Conservation (phyloP, 768 basidiomycete species). For the Kwoniella shandongensis region DNA sequence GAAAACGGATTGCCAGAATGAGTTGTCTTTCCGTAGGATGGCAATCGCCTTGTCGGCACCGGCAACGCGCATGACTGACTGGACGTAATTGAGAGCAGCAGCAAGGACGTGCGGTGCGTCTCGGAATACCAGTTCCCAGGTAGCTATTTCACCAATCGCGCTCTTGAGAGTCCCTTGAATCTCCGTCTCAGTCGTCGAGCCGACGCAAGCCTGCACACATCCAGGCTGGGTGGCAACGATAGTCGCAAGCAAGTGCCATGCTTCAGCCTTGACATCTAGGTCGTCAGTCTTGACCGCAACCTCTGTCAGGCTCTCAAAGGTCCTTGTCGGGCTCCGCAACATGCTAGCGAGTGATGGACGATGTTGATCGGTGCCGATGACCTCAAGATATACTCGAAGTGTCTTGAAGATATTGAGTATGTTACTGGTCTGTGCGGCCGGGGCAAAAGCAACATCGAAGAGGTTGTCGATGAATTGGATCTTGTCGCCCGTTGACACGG, state of each 20-base stretch:
- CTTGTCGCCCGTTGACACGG: constrained; percentile 16
- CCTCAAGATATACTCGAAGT: constrained; percentile 32
- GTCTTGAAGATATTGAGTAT: constrained; percentile 21
- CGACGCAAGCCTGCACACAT: constrained; percentile 64
- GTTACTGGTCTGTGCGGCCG: constrained; percentile 20
- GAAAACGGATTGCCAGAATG: constrained; percentile 71
- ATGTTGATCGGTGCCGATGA: constrained; percentile 22
- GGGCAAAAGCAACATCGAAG: constrained; percentile 22
- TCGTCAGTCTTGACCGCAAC: constrained; percentile 40
- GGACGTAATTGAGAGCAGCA: constrained; percentile 66
- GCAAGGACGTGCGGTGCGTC: constrained; percentile 72
- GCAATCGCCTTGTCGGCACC: constrained; percentile 75
- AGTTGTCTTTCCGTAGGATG: constrained; percentile 59
- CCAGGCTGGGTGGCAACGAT: constrained; percentile 86
- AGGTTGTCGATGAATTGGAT: constrained; percentile 31
- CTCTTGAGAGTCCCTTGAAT: constrained; percentile 63
- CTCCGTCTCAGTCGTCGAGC: constrained; percentile 47
- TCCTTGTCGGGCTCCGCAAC: constrained; percentile 25
- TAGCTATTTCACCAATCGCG: constrained; percentile 65
- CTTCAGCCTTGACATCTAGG: constrained; percentile 62
- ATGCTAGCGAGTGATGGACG: constrained; percentile 39
- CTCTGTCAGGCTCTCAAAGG: constrained; percentile 19
- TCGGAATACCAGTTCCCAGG: constrained; percentile 76
- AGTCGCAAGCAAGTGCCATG: constrained; percentile 80
- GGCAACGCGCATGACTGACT: constrained; percentile 63